phyloP scores from a whole-genome alignment of 2,329 filamentous ascomycete genomes.

The Chrysoporthe deuterocubensis region DNA sequence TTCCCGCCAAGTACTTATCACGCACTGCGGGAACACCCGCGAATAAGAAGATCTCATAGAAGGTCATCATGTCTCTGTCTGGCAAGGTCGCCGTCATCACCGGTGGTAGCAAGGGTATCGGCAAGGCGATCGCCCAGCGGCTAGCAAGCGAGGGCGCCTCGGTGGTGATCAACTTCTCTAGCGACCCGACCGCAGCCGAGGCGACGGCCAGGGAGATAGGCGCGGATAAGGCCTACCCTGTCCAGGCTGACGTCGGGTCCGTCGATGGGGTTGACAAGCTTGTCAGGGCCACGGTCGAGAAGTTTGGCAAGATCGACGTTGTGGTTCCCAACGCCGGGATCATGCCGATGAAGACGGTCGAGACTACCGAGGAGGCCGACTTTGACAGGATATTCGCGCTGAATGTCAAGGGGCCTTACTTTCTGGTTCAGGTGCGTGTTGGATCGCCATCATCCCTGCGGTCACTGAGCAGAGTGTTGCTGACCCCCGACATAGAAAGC shows the following conservation, averaged over 20 bases:
- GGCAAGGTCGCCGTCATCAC: conserved; percentile 84
- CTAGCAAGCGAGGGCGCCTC: conserved; percentile 80
- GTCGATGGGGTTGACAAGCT: conserved; percentile 52
- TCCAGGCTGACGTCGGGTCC: conserved; percentile 59
- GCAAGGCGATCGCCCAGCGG: conserved; percentile 87
- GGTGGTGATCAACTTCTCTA: conserved; percentile 63
- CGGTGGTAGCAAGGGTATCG: conserved; percentile 78
- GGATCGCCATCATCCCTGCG: background rate
- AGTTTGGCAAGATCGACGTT: conserved; percentile 62
- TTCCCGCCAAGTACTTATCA: background rate
- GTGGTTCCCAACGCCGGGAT: conserved; percentile 60
- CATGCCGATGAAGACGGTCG: conserved; percentile 54
- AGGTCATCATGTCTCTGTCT: conserved; percentile 30
- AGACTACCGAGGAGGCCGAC: conserved; percentile 51
- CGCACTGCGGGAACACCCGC: too few species aligned
- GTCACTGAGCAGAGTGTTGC: background rate
- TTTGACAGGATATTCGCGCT: conserved; percentile 55
- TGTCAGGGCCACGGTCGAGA: conserved; percentile 51
- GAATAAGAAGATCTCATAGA: background rate
- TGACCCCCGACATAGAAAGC: conserved; percentile 46
- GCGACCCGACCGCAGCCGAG: conserved; percentile 50
- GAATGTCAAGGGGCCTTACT: conserved; percentile 63
- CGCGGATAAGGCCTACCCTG: conserved; percentile 50
- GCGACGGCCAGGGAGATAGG: conserved; percentile 54
- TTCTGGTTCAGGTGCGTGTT: conserved; percentile 48